phyloP scores from a whole-genome alignment of 148 eudicot species.

The Polygonum maritimum region DNA sequence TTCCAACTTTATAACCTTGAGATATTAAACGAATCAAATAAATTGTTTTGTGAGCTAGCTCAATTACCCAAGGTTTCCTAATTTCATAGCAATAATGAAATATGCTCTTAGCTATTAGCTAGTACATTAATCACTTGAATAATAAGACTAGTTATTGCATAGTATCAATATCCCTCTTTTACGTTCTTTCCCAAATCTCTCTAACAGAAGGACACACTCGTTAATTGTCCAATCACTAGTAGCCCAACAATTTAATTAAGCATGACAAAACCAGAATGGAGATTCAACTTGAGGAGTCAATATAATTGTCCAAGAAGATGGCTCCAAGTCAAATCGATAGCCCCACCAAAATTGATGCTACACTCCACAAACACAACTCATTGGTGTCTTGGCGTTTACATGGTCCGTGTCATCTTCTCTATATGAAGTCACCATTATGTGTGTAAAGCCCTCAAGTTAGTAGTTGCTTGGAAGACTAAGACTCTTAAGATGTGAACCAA shows the following conservation, averaged over 20 bases:
- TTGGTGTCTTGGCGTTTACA: neutral
- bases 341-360: neutral
- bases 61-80: no score
- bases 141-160: no score
- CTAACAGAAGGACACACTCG: no score
- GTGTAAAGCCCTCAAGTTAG: neutral
- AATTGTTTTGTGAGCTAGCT: no score
- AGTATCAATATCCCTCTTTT: no score
- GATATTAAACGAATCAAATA: no score
- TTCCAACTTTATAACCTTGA: no score
- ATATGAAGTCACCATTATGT: neutral
- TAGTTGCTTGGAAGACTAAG: neutral
- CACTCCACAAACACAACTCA: neutral
- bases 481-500: neutral
- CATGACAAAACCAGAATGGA: neutral
- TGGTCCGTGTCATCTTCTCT: neutral
- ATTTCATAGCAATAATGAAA: no score
- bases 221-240: neutral
- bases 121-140: no score
- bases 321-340: neutral
- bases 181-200: no score
- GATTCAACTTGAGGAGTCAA: neutral
- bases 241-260: neutral
- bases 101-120: no score
- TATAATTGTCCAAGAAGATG: neutral